Evolutionary conservation across 2,329 filamentous ascomycete species (phyloP).

Genomic region (Macrophomina phaseolina): DNA sequence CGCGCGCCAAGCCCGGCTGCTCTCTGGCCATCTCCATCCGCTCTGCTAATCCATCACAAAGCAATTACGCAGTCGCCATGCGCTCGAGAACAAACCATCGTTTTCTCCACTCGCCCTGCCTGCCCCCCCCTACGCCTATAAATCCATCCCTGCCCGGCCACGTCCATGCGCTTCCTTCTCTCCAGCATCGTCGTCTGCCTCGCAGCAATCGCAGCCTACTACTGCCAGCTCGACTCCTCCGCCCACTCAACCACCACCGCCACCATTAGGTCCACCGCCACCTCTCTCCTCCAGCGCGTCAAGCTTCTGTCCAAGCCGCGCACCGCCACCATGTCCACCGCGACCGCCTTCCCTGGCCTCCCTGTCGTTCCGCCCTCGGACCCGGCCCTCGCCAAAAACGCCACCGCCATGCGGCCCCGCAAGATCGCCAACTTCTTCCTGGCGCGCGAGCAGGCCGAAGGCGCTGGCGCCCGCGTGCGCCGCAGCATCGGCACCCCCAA

Average conservation of each 20-base stretch:
- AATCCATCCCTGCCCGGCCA: conserved; percentile 33
- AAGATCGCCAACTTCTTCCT: conserved; percentile 83
- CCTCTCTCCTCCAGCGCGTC: conserved; percentile 46
- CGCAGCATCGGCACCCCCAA: conserved; percentile 84
- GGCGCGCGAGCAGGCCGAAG: conserved; percentile 85
- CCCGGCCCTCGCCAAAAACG: conserved; percentile 46
- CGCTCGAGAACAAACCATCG: conserved; percentile 7
- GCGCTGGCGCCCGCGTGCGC: conserved; percentile 83
- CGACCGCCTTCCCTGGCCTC: conserved; percentile 52
- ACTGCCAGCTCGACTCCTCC: conserved; percentile 34
- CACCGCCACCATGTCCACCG: conserved; percentile 39
- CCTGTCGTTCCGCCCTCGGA: conserved; percentile 54
- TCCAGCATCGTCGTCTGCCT: conserved; percentile 50
- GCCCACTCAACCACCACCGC: conserved; percentile 27
- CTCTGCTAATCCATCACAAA: conserved; percentile 23
- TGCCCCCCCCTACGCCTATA: conserved; percentile 33
- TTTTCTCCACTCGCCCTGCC: conserved; percentile 10
- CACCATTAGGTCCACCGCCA: conserved; percentile 33
- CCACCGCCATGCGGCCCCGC: conserved; percentile 71
- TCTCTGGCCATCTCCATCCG: neutral
- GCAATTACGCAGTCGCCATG: conserved; percentile 13
- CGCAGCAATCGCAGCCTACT: conserved; percentile 47
- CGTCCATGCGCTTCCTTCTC: conserved; percentile 46
- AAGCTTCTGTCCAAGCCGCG: conserved; percentile 38
- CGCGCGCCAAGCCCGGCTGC: neutral